Base-by-base conservation (phyloP, 495 filamentous ascomycete species). In the Penicillium crystallinum region DNA sequence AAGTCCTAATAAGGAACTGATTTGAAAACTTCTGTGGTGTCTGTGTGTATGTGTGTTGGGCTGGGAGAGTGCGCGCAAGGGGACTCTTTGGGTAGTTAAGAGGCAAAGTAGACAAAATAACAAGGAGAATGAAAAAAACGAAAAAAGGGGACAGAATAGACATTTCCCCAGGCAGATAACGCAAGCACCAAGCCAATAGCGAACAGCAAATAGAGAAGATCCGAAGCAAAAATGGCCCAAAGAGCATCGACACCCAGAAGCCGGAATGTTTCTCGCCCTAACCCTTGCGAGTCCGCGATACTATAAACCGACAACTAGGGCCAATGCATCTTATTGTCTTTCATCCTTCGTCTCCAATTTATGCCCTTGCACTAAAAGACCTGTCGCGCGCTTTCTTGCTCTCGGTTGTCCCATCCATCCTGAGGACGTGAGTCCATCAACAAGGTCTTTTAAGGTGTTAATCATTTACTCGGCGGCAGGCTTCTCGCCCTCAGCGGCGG, bases 401-500 rank as follows among this genome's bases (percentile, higher is more conserved):
- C 50, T 63, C 44, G 40, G 52, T 55, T 56, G 45, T 63, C 55
- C 49, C 51, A 64, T 63, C 62, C 56, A 41, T 49, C 57, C 61
- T 49, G 49, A 59, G 61, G 69, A 69, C 70, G 65, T 55, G 65
- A 69, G 66, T 69, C 67, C 70, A 57, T 66, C 60, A 63, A 61
- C 57, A 62, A 64, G 36, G 52, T 64, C 55, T 66, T 66, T 65
- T 66, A 61, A 59, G 27, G 58, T 58, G 64, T 59, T 63, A 51
- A 66, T 65, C 61, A 39, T 70, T 73, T 76, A 76, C 70, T 76
- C 73, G 48, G 85, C 76, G 44, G 85, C 76, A 48, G 83, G 76
- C 69, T 89, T 85, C 41, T 86, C 74, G 39, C 64, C 74, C 69
- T 84, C 76, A 30, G 72, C 70, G 54, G 79, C 71, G 37, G 78